A percentile compares a stretch with the other conserved stretches of the same genome.
Conservation (phyloP, 2,329 filamentous ascomycete genomes). For the Exophiala alcalophila region DNA sequence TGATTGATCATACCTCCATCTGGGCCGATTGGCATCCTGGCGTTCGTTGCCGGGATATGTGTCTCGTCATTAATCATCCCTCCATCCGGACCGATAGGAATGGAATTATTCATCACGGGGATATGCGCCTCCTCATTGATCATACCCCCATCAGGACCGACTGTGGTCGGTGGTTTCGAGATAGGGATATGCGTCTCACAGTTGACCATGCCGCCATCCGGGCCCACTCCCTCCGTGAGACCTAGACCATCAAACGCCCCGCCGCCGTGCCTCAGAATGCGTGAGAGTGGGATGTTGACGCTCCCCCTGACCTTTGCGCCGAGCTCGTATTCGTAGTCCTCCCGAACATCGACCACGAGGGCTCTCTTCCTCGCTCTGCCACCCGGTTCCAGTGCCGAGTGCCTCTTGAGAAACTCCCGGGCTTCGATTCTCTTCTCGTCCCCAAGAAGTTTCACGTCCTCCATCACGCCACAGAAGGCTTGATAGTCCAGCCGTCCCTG, state of each 20-base stretch:
- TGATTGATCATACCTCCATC: constrained; percentile 29
- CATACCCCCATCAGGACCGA: constrained; percentile 12
- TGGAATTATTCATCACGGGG: constrained; percentile 1
- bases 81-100: neutral
- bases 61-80: constrained; percentile 6
- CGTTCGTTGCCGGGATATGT: constrained; percentile 20
- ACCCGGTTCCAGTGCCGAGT: constrained; percentile 24
- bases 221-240: neutral
- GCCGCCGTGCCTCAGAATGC: constrained; percentile 35
- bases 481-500: constrained; percentile 75
- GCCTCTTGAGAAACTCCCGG: constrained; percentile 53
- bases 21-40: constrained; percentile 33
- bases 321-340: constrained; percentile 79
- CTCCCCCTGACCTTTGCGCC: constrained; percentile 68
- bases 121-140: constrained; percentile 8
- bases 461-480: constrained; percentile 72
- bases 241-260: constrained; percentile 17
- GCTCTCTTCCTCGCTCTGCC: constrained; percentile 24
- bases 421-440: constrained; percentile 67
- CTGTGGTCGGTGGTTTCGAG: neutral
- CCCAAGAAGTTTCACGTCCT: constrained; percentile 55
- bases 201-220: constrained; percentile 2
- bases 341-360: constrained; percentile 73
- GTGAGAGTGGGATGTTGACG: constrained; percentile 56
- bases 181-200: constrained; percentile 8